Evolutionary conservation across 83 land plant species (phyloP).

Genomic region (Thuja plicata): DNA sequence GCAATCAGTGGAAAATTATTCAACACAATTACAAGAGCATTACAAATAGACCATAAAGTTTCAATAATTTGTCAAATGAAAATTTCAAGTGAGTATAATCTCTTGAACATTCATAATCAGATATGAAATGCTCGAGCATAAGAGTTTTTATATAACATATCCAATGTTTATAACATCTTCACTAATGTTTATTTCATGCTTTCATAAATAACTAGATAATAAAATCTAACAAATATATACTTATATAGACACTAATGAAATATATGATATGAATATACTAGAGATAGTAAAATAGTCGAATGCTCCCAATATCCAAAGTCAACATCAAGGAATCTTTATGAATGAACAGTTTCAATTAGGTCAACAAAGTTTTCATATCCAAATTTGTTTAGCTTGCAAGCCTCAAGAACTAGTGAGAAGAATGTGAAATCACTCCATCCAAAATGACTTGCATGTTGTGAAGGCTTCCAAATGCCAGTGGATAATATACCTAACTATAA

Average conservation of each 20-base stretch:
- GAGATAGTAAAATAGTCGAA: not conserved
- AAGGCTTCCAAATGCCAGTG: not conserved
- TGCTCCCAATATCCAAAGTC: not conserved
- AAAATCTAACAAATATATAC: not conserved
- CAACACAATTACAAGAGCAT: no score
- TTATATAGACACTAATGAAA: not conserved
- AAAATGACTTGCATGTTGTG: not conserved
- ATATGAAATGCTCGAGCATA: no score
- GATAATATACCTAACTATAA: not conserved
- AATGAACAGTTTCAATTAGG: not conserved
- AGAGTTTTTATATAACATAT: no score
- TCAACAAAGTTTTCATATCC: not conserved
- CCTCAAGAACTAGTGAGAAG: not conserved
- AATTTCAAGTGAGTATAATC: no score
- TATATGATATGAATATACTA: not conserved
- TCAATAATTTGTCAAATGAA: no score
- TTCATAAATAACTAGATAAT: not conserved
- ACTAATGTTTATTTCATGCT: not conserved
- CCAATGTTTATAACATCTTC: no score
- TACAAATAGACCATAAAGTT: no score
- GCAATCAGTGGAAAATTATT: no score
- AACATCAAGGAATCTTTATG: not conserved
- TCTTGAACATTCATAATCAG: no score
- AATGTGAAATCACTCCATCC: not conserved
- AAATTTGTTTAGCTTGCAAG: not conserved